phyloP scores from a whole-genome alignment of 2,329 filamentous ascomycete species.

The Penicillium oxalicum region DNA sequence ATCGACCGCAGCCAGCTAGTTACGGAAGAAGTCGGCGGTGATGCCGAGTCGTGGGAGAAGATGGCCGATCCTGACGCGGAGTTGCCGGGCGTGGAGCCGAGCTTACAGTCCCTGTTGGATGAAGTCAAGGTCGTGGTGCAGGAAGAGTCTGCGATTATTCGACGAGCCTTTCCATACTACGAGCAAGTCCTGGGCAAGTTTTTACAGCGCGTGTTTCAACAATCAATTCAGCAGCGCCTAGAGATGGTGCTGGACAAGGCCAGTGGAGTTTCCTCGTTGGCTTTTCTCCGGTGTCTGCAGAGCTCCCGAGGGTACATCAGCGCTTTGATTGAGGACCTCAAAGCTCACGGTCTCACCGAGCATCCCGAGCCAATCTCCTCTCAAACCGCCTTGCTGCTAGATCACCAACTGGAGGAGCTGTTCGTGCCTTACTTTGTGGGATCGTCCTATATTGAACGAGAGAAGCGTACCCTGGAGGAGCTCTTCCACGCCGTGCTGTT shows the following conservation, averaged over 20 bases:
- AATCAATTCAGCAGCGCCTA: constrained; percentile 91
- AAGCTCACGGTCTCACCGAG: constrained; percentile 88
- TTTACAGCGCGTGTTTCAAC: constrained; percentile 91
- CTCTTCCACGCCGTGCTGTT: constrained; percentile 87
- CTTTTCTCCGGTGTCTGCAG: constrained; percentile 85
- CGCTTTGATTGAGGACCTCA: constrained; percentile 82
- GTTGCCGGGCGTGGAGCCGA: constrained; percentile 84
- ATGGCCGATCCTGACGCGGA: constrained; percentile 92
- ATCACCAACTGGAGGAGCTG: constrained; percentile 62
- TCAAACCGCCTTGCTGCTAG: constrained; percentile 65
- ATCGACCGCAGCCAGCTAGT: constrained; percentile 92
- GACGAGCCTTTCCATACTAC: constrained; percentile 90
- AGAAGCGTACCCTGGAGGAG: constrained; percentile 66
- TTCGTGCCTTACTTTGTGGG: constrained; percentile 62
- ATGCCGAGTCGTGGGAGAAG: constrained; percentile 73
- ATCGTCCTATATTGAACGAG: constrained; percentile 59
- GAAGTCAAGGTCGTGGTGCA: constrained; percentile 95
- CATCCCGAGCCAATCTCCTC: constrained; percentile 87
- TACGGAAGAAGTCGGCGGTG: constrained; percentile 66
- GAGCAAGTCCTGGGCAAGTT: constrained; percentile 92
- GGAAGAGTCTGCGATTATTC: constrained; percentile 95
- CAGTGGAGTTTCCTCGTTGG: constrained; percentile 80
- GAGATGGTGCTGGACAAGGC: constrained; percentile 96
- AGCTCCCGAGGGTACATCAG: constrained; percentile 86
- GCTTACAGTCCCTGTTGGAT: constrained; percentile 83